Evolutionary conservation across 768 basidiomycete genomes (phyloP), one percentile per base, ranked within the genome.

Genomic region (Amanita fuliginea): DNA sequence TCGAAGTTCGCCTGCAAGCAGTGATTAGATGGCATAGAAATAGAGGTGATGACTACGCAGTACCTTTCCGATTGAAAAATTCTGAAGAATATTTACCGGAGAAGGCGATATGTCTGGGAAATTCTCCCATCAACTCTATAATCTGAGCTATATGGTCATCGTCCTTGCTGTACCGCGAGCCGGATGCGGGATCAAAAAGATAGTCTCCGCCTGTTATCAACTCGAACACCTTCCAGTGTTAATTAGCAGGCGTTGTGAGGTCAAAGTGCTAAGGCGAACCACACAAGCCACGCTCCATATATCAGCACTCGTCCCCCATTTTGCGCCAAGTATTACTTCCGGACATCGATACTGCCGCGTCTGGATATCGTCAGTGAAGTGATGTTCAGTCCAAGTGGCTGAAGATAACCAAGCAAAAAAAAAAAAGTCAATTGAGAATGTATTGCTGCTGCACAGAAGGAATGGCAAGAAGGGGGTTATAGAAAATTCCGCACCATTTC

Each of bases 311-410:
- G 91, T 74, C 4, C 91, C 89, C 95, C 95, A 99, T 57, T 90
- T 88, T 2, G 91, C 90, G 39, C 95, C 95, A 1, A 98, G 73
- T 42, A 99, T 94, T 51, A 98, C 95, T 64, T 99, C 95, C 1
- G 96, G 95, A 71, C 90, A 92, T 22, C 96, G 81, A 64, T 98
- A 98, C 60, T 98, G 96, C 59, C 95, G 70, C 22, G 96, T 99
- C 69, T 98, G 87, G 57, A 97, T 98, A 59, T 97, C 96, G 66
- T 99, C 95, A 37, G 96, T 98, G 56, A 98, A 99, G 62, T 98
- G 96, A 56, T 97, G 89, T 59, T 95, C 88, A 26, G 79, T 79
- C 87, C 87, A 89, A 1, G 87, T 90, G 8, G 87, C 87, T 83
- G 43, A 44, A 30, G 42, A 46, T 42, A 42, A 41, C 37, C 48